Percentiles rank a stretch among this genome's conserved stretches.
phyloP scores from a whole-genome alignment of 176 grass and related monocot genomes.

The Carex littledalei region DNA sequence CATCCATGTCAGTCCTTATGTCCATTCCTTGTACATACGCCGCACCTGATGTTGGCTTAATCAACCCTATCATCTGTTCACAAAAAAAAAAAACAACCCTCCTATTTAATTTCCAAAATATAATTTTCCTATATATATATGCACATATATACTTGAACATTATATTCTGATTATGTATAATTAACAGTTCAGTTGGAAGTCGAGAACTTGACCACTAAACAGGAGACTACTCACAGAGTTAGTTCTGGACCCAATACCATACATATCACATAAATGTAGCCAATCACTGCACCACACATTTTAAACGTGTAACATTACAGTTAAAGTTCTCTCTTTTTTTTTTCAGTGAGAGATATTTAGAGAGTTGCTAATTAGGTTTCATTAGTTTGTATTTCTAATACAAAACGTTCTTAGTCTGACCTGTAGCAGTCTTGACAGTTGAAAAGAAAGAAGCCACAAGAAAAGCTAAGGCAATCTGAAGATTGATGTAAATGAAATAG shows the following conservation, averaged over 20 bases:
- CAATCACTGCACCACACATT: constrained; percentile 49
- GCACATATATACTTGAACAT: background rate
- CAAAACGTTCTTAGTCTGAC: constrained; percentile 7
- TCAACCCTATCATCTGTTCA: constrained; percentile 79
- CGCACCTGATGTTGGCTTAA: constrained; percentile 65
- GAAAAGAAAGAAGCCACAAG: constrained; percentile 61
- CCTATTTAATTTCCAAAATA: background rate
- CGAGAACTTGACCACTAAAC: background rate
- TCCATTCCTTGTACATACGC: constrained; percentile 85
- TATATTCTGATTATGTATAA: background rate
- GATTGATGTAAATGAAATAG: constrained; percentile 87
- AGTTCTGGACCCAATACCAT: too few relatives aligned
- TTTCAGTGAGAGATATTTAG: background rate
- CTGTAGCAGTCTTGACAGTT: constrained; percentile 77
- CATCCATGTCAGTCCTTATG: constrained; percentile 62
- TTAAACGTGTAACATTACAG: constrained; percentile 4
- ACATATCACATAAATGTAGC: constrained; percentile 64
- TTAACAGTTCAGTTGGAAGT: background rate
- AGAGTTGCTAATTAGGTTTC: background rate
- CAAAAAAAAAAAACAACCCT: background rate
- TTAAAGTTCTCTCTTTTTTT: background rate
- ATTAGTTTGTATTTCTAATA: background rate
- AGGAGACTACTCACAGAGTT: too few relatives aligned
- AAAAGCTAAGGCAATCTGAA: constrained; percentile 77
- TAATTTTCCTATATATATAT: background rate